Conservation (phyloP, 225 moss, liverwort and hornwort species). For the Bryoerythrophyllum caledonicum region DNA sequence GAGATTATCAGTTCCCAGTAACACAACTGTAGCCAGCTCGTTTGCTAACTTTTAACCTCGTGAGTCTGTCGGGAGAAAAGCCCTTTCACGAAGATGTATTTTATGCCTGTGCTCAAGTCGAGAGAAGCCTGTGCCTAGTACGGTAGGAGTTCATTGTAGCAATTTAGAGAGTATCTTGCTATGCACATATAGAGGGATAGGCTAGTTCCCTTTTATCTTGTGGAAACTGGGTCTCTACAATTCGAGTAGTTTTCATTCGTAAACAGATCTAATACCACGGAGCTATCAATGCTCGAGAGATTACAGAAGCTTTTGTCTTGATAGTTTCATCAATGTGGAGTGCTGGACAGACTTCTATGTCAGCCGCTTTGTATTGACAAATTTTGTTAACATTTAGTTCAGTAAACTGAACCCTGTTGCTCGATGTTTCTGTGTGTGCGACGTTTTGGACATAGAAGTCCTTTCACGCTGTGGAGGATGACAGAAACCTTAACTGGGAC, state of each 20-base stretch:
- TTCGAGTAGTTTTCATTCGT: slow-evolving; percentile 27
- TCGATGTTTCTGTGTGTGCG: background rate
- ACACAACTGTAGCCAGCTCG: slow-evolving; percentile 20
- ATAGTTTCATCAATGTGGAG: slow-evolving; percentile 30
- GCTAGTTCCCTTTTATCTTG: slow-evolving; percentile 7
- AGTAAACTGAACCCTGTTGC: slow-evolving; percentile 18
- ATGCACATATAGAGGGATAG: slow-evolving; percentile 12
- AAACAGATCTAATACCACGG: slow-evolving; percentile 34
- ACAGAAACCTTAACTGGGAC: too few species aligned
- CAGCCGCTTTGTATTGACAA: slow-evolving; percentile 35
- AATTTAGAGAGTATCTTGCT: slow-evolving; percentile 19
- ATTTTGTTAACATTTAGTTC: slow-evolving; percentile 37
- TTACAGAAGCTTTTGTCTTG: slow-evolving; percentile 19
- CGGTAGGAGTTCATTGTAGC: slow-evolving; percentile 16
- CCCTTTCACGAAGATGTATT: slow-evolving; percentile 38
- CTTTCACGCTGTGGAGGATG: too few species aligned
- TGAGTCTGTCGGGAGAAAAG: slow-evolving; percentile 20
- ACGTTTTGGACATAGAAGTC: background rate
- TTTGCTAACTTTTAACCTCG: slow-evolving; percentile 19
- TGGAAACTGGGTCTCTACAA: slow-evolving; percentile 13
- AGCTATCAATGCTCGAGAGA: slow-evolving; percentile 34
- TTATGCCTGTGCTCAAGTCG: slow-evolving; percentile 28
- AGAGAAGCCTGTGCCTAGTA: slow-evolving; percentile 24
- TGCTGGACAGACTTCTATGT: slow-evolving; percentile 28
- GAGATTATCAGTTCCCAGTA: slow-evolving; percentile 17